These are phyloP conservation scores for Psilocybe tampanensis DNA, from an alignment of 768 basidiomycete genomes.

Conservation along the genomic window DNA sequence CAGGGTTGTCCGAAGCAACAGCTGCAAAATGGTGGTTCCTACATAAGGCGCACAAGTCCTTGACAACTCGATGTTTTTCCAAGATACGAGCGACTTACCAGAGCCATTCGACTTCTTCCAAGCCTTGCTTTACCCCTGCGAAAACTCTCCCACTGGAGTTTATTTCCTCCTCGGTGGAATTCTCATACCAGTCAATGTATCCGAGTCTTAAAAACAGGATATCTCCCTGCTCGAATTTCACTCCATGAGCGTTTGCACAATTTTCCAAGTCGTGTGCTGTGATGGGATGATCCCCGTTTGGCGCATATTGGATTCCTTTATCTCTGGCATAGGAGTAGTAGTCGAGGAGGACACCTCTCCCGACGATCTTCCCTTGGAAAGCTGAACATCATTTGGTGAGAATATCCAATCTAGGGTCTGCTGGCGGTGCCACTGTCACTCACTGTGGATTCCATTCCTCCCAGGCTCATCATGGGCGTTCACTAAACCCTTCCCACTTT, in stretches of 20 bases:
- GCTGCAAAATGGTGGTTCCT: constrained; percentile 29
- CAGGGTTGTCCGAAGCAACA: constrained; percentile 25
- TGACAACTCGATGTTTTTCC: too few relatives aligned
- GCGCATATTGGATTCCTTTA: constrained; percentile 17
- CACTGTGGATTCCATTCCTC: constrained; percentile 29
- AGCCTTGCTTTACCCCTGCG: constrained; percentile 21
- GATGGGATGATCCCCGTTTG: constrained; percentile 17
- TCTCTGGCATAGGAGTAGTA: constrained; percentile 22
- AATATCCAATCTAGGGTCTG: too few relatives aligned
- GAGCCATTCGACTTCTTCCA: constrained; percentile 26
- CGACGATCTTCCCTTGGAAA: constrained; percentile 28
- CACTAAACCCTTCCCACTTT: constrained; percentile 5
- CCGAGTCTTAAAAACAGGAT: constrained; percentile 28
- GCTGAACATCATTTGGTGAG: not conserved
- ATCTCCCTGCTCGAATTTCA: constrained; percentile 23
- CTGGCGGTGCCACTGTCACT: not conserved
- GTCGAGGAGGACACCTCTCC: constrained; percentile 27
- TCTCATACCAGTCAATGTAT: constrained; percentile 23
- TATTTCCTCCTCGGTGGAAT: constrained; percentile 22
- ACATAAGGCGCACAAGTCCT: too few relatives aligned
- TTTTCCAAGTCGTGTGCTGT: constrained; percentile 21
- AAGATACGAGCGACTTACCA: constrained; percentile 16
- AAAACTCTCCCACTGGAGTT: not conserved
- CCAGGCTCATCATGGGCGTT: constrained; percentile 17
- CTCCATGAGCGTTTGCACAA: constrained; percentile 21